These are phyloP conservation scores for Aschersonia sp. DNA, from an alignment of 2,329 filamentous ascomycete genomes.

Conservation along the genomic window DNA sequence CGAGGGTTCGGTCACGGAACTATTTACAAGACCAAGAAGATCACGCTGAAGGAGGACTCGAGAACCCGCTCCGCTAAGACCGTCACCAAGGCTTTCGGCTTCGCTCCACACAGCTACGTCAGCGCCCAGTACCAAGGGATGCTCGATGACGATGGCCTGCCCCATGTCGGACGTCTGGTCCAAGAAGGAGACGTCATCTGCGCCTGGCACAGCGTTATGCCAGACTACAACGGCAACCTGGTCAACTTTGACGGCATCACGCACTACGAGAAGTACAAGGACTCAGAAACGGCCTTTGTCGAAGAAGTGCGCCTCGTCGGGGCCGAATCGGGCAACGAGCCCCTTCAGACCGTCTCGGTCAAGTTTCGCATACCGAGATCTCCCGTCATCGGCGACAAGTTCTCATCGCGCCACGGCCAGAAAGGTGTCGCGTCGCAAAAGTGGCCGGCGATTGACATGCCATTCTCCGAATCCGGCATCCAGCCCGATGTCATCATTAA, in stretches of 20 bases:
- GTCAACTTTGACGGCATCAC: slow-evolving; percentile 78
- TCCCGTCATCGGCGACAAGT: slow-evolving; percentile 95
- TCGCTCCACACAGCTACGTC: slow-evolving; percentile 63
- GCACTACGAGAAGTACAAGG: slow-evolving; percentile 89
- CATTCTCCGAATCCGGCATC: slow-evolving; percentile 91
- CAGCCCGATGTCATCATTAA: slow-evolving; percentile 98
- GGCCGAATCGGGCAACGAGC: slow-evolving; percentile 68
- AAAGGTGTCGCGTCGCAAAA: slow-evolving; percentile 96
- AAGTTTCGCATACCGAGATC: slow-evolving; percentile 85
- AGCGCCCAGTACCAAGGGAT: slow-evolving; percentile 55
- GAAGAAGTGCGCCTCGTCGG: slow-evolving; percentile 90
- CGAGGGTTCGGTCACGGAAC: slow-evolving; percentile 91
- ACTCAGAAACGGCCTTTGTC: slow-evolving; percentile 72
- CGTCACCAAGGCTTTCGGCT: slow-evolving; percentile 77
- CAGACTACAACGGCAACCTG: slow-evolving; percentile 63
- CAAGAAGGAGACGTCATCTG: slow-evolving; percentile 73
- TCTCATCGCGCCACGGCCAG: slow-evolving; percentile 95
- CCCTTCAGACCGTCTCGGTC: slow-evolving; percentile 76
- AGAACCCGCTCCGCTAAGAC: slow-evolving; percentile 51
- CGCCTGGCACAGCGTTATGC: slow-evolving; percentile 78
- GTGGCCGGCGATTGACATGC: slow-evolving; percentile 89
- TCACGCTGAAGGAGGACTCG: slow-evolving; percentile 69
- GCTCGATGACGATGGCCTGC: slow-evolving; percentile 79
- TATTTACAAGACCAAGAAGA: slow-evolving; percentile 95
- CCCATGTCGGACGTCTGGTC: slow-evolving; percentile 64